Conservation (phyloP, 148 eudicot species). For the Chenopodium berlandieri region DNA sequence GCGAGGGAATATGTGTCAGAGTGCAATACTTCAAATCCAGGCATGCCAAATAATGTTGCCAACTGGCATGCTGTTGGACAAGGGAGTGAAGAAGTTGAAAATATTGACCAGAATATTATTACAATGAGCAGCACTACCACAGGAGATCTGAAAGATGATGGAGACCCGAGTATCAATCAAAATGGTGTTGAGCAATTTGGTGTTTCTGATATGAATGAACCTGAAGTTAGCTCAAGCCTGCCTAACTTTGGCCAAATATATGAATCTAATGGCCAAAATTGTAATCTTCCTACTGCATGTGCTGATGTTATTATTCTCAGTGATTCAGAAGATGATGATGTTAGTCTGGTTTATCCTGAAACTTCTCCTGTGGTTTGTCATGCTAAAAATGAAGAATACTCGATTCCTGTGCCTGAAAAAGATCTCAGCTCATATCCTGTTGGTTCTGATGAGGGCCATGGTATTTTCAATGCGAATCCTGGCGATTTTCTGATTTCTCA, state of each 20-base stretch:
- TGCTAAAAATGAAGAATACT: constrained; percentile 22
- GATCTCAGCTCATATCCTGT: constrained; percentile 17
- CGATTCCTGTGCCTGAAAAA: constrained; percentile 27
- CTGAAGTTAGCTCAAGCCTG: constrained; percentile 45
- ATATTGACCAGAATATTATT: constrained; percentile 42
- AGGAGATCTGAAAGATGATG: constrained; percentile 57
- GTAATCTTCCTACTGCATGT: constrained; percentile 32
- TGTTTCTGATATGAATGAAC: constrained; percentile 35
- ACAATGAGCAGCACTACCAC: constrained; percentile 81
- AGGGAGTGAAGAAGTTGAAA: constrained; percentile 32
- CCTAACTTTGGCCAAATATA: constrained; percentile 24
- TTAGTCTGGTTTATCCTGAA: constrained; percentile 43
- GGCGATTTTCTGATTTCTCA: constrained; percentile 16
- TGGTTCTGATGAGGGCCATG: constrained; percentile 21
- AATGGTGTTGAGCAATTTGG: constrained; percentile 41
- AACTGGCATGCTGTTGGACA: constrained; percentile 39
- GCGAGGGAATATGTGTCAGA: constrained; percentile 43
- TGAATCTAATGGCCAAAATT: constrained; percentile 23
- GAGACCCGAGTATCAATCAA: constrained; percentile 53
- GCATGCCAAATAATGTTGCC: constrained; percentile 40
- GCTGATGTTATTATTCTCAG: constrained; percentile 74
- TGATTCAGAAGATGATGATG: constrained; percentile 88
- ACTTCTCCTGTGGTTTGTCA: constrained; percentile 23
- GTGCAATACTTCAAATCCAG: constrained; percentile 35
- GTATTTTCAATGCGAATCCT: constrained; percentile 15